phyloP scores from a whole-genome alignment of 768 basidiomycete species.

The Leccinum fibrillosum region DNA sequence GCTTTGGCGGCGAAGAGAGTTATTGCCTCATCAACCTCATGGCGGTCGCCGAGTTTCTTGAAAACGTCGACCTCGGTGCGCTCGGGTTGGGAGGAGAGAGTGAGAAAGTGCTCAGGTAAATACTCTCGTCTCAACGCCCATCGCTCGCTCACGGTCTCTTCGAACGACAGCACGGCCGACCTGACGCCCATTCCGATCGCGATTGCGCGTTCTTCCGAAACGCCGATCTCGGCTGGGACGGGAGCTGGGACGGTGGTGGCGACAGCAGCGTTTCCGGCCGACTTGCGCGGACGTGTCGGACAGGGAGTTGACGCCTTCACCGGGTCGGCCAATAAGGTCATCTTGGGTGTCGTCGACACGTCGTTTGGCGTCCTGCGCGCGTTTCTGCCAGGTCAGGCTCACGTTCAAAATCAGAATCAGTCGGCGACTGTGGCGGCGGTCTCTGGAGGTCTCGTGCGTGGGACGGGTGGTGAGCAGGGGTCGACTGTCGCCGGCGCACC shows the following conservation, averaged over 20 bases:
- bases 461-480: too few relatives aligned
- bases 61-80: slow-evolving; percentile 84
- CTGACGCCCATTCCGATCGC: slow-evolving; percentile 77
- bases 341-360: slow-evolving; percentile 85
- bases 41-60: slow-evolving; percentile 94
- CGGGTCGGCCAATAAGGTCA: slow-evolving; percentile 74
- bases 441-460: too few relatives aligned
- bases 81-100: slow-evolving; percentile 63
- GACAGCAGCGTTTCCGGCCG: slow-evolving; percentile 36
- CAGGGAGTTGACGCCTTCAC: slow-evolving; percentile 79
- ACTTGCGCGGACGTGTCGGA: slow-evolving; percentile 71
- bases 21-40: slow-evolving; percentile 94
- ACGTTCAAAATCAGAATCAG: neutral
- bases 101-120: slow-evolving; percentile 57
- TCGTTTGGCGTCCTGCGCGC: slow-evolving; percentile 86
- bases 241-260: slow-evolving; percentile 21
- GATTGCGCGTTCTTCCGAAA: slow-evolving; percentile 42
- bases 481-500: neutral
- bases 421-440: too few relatives aligned
- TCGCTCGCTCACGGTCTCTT: neutral
- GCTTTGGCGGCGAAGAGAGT: slow-evolving; percentile 63
- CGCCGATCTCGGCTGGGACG: slow-evolving; percentile 26
- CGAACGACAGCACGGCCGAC: slow-evolving; percentile 59
- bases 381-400: slow-evolving; percentile 50
- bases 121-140: neutral